Conservation (phyloP, 2,329 filamentous ascomycete species). For the Teratosphaeriaceae sp. region DNA sequence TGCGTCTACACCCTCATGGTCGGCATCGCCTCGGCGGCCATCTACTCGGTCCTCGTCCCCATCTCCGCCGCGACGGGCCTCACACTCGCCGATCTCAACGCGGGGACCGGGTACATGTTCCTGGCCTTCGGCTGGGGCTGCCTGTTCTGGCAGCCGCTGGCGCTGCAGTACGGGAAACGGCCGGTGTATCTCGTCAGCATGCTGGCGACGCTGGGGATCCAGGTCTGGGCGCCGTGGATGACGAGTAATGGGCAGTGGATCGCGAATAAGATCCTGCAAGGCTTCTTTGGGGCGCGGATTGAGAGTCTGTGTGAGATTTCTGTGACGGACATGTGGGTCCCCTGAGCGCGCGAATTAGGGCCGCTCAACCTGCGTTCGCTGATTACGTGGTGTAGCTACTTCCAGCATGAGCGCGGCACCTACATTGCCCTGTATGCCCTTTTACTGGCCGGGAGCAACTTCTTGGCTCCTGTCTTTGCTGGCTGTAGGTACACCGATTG, state of each 20-base stretch:
- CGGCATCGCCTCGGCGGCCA: constrained; percentile 43
- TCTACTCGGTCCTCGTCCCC: constrained; percentile 45
- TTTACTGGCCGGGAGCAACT: constrained; percentile 19
- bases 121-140: constrained; percentile 23
- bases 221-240: constrained; percentile 41
- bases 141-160: constrained; percentile 48
- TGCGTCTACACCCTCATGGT: constrained; percentile 44
- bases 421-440: constrained; percentile 25
- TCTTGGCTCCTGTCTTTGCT: constrained; percentile 37
- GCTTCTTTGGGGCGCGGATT: constrained; percentile 44
- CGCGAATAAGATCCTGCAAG: constrained; percentile 30
- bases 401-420: constrained; percentile 25
- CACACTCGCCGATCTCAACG: constrained; percentile 39
- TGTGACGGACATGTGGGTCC: constrained; percentile 21
- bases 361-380: too few species aligned
- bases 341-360: too few species aligned
- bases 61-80: constrained; percentile 44
- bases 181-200: constrained; percentile 42
- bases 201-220: constrained; percentile 34
- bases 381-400: constrained; percentile 19
- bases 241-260: constrained; percentile 42
- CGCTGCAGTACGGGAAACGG: constrained; percentile 46
- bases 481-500: too few species aligned
- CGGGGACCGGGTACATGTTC: constrained; percentile 39
- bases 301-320: constrained; percentile 40